A percentile compares a stretch with the other conserved stretches of the same genome.
phyloP scores from a whole-genome alignment of 192 early-diverging fungal genomes.

The Rhizophagus prolifer region DNA sequence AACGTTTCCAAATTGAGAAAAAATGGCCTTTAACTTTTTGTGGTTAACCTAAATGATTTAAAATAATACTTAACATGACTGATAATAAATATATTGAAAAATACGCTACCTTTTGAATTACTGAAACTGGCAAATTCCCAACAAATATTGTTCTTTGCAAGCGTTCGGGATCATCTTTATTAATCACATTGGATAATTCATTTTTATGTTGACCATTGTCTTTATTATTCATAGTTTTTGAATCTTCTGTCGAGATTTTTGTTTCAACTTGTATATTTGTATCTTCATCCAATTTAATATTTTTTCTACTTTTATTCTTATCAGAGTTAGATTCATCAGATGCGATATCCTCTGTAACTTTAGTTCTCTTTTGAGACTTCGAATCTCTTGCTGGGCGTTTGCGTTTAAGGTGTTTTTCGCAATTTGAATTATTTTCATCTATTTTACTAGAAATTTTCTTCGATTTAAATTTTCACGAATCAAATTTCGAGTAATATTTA shows the following conservation, averaged over 20 bases:
- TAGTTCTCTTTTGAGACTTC: not conserved
- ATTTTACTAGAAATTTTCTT: too few species aligned
- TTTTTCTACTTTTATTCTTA: slow-evolving; percentile 31
- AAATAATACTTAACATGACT: not conserved
- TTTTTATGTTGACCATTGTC: not conserved
- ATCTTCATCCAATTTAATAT: slow-evolving; percentile 32
- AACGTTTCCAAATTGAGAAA: slow-evolving; percentile 67
- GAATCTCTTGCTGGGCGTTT: not conserved
- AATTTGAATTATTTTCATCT: slow-evolving; percentile 8
- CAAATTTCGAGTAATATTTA: too few species aligned
- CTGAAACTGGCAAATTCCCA: slow-evolving; percentile 81
- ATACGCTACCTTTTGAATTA: slow-evolving; percentile 54
- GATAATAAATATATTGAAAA: not conserved
- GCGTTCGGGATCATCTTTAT: slow-evolving; percentile 30
- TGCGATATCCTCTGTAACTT: slow-evolving; percentile 23
- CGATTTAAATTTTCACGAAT: too few species aligned
- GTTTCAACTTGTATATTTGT: slow-evolving; percentile 31
- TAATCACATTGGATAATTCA: not conserved
- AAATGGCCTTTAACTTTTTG: slow-evolving; percentile 68
- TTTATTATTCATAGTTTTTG: not conserved
- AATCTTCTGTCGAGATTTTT: not conserved
- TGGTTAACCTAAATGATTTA: slow-evolving; percentile 47
- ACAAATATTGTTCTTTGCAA: slow-evolving; percentile 85
- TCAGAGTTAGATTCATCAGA: slow-evolving; percentile 8
- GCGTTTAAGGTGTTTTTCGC: slow-evolving; percentile 27